Evolutionary conservation across 108 stramenopile species (phyloP), one percentile per base, ranked within the genome.

Genomic region (Licmophora abbreviata): DNA sequence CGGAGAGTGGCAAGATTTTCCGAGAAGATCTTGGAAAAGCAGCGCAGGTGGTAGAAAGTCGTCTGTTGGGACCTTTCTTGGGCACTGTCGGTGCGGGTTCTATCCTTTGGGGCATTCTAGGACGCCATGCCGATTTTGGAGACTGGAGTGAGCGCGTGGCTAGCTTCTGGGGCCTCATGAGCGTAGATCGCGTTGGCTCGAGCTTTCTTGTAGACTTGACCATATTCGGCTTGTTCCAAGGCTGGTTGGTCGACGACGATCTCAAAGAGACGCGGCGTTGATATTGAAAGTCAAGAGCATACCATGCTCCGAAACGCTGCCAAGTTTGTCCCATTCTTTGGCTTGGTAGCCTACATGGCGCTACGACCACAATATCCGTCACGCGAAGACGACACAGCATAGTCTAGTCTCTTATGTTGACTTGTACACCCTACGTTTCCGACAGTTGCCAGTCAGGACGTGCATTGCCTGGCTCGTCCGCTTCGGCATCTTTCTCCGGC

Each of bases 161-260:
- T 10, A 61, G 61, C 21, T 81, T 91, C 41, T 38, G 64, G 46
- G 73, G 81, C 18, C 52, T 94, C 6, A 44, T 91, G 23, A 66
- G 65, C 36, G 79, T 74, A 42, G 93, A 94, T 63, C 80, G 89
- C 0, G 85, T 94, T 0, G 87, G 83, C n/a, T 62, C 71, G 1
- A 80, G 71, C 37, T 91, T 88, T 47, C 25, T 89, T 34, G 85
- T 94, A 1, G 93, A 94, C 54, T 57, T 91, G 36, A 70, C 66
- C 4, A 76, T 91, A n/a, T 94, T 88, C 61, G 83, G 61, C 7
- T 33, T 74, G 9, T 94, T 94, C 43, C 93, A 94, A 55, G 79
- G 83, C 18, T 94, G 88, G 88, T 64, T 94, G 1, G 64, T 94
- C 1, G 83, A 86, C 43, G 93, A 94, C 33, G 93, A 94, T 59